Evolutionary conservation across 2,329 filamentous ascomycete species (phyloP), one percentile per base, ranked within the genome.

Genomic region (Decorospora gaudefroyi): DNA sequence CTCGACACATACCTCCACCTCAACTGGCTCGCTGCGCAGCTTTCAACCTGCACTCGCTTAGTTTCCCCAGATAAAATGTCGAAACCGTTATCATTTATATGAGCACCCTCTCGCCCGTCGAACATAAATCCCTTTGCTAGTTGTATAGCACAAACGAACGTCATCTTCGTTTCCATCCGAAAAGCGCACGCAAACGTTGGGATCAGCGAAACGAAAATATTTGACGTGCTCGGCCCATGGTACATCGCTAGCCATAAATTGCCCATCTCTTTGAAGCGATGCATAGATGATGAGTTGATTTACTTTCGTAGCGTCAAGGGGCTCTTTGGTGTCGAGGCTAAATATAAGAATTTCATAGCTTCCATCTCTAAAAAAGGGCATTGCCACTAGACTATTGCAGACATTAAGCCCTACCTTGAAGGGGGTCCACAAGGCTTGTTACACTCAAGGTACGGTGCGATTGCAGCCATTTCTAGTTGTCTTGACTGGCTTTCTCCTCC

Each of bases 161-260:
- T 65, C 55, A 10, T 68, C 65, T 21, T 65, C 53, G 33, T 52
- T 31, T 19, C 48, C n/a, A n/a, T n/a, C n/a, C 6, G 7, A 79
- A 67, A 41, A 61, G 37, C 5, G 53, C 42, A 55, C 30, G 2
- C 75, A 59, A 0, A 82, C 68, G 7, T 74, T 74, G 21, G 78
- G 72, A 15, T 77, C 69, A 1, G 72, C 69, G 41, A 82, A 75
- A 44, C 76, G 71, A 6, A 82, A 74, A 54, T 82, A 82, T 62
- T 82, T 82, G 58, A 82, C 74, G 25, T 80, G 80, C 55, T 83
- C 79, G 9, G 80, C 80, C 80, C 80, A 83, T 56, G 82, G 79
- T 2, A 77, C 72, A 51, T 83, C 79, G 29, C 78, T 72, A 8
- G 77, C 74, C 2, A 78, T 70, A 6, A 79, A 48, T 35, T 73